Percentiles rank a stretch among this genome's conserved stretches.
Evolutionary conservation across 1,284 basidiomycete species (phyloP).

Genomic region (Cerrena zonata): DNA sequence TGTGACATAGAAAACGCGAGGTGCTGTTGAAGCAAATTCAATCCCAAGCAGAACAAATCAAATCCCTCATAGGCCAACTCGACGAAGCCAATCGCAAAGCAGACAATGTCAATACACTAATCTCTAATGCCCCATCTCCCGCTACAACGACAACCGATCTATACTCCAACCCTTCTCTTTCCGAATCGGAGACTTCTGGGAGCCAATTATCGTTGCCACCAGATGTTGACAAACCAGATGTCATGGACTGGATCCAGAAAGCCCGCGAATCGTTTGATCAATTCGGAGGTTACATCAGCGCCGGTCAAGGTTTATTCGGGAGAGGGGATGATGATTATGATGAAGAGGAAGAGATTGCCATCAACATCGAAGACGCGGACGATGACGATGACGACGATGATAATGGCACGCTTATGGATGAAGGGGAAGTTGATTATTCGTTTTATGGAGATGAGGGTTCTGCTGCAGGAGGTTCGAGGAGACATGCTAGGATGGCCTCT

Average conservation of each 20-base stretch:
- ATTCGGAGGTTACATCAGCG: conserved; percentile 58
- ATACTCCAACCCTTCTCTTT: conserved; percentile 16
- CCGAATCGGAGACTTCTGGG: conserved; percentile 21
- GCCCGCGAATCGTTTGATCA: conserved; percentile 61
- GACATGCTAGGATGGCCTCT: conserved; percentile 11
- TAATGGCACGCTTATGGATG: conserved; percentile 5
- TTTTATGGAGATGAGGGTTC: background rate
- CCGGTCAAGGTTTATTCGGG: conserved; percentile 46
- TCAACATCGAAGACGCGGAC: conserved; percentile 17
- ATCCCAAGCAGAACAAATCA: conserved; percentile 63
- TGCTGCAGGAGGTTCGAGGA: background rate
- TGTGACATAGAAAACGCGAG: conserved; percentile 56
- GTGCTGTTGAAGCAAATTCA: conserved; percentile 67
- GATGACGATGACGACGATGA: conserved; percentile 5
- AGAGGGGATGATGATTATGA: conserved; percentile 21
- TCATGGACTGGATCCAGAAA: conserved; percentile 68
- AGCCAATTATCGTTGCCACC: conserved; percentile 7
- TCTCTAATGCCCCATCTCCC: conserved; percentile 16
- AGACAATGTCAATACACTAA: conserved; percentile 11
- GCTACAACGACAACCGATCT: conserved; percentile 15
- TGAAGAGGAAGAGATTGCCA: conserved; percentile 16
- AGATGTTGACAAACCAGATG: conserved; percentile 31
- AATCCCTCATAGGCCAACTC: conserved; percentile 60
- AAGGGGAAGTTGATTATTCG: conserved; percentile 22
- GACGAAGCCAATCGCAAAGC: conserved; percentile 34